Conservation (phyloP, 225 moss, liverwort and hornwort genomes). For the Asterella californica region DNA sequence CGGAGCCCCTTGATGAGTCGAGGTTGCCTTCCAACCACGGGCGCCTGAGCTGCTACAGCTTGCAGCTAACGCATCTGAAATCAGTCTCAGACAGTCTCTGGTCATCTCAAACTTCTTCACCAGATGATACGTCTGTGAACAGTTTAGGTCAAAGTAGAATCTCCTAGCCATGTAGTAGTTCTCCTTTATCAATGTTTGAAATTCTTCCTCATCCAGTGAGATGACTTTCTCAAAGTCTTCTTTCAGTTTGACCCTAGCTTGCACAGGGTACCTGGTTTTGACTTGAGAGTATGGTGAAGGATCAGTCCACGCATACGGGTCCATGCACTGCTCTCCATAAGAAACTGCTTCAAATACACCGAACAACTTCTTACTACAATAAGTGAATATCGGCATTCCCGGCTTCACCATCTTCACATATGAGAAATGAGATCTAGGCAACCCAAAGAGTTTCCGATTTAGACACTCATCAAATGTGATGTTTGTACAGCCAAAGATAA, state of each 20-base stretch:
- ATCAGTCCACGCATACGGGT: not conserved
- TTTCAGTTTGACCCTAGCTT: constrained; percentile 1
- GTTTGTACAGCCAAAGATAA: not conserved
- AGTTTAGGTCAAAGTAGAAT: constrained; percentile 8
- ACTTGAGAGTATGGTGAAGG: not conserved
- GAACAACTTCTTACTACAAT: not conserved
- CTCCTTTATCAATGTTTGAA: not conserved
- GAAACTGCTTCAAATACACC: not conserved
- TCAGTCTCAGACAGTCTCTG: not conserved
- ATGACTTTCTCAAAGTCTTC: not conserved
- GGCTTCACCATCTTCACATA: not conserved
- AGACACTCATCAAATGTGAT: constrained; percentile 1
- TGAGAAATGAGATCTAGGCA: not conserved
- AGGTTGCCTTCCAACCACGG: not conserved
- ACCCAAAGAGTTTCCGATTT: not conserved
- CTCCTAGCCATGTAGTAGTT: not conserved
- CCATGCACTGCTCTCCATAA: not conserved
- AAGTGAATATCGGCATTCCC: constrained; percentile 8
- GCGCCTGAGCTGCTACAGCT: not conserved
- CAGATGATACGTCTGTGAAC: not conserved
- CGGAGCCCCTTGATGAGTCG: not conserved
- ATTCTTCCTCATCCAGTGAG: not conserved
- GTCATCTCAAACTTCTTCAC: not conserved
- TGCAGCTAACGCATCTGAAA: not conserved
- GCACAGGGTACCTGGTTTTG: not conserved